Percentiles rank a stretch among this genome's conserved stretches.
These are phyloP conservation scores for Pyrus communis DNA, from an alignment of 306 rosid species.

Conservation along the genomic window DNA sequence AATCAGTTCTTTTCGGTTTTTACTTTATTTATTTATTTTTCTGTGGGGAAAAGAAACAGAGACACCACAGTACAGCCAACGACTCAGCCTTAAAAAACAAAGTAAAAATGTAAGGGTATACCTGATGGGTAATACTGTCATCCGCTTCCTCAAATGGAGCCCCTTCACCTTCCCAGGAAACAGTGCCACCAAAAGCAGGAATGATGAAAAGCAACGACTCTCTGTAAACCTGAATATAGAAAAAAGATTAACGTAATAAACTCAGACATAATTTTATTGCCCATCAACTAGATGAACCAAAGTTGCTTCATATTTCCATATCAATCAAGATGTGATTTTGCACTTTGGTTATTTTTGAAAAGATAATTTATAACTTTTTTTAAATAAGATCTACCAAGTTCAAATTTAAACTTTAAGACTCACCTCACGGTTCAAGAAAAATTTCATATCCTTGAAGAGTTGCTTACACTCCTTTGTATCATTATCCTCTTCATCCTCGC, in stretches of 20 bases:
- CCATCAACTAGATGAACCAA: neutral
- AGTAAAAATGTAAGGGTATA: conserved; percentile 2
- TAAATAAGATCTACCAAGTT: neutral
- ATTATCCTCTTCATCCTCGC: conserved; percentile 62
- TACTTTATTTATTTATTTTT: neutral
- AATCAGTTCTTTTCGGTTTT: neutral
- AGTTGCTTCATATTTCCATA: too few relatives aligned
- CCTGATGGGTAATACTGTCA: conserved; percentile 81
- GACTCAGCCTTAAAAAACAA: neutral
- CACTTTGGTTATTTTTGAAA: neutral
- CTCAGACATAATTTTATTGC: neutral
- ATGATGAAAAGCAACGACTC: conserved; percentile 79
- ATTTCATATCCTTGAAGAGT: conserved; percentile 68
- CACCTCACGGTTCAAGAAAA: conserved; percentile 94
- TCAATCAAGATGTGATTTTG: neutral
- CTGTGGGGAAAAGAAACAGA: neutral
- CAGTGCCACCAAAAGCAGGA: conserved; percentile 89
- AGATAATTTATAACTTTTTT: neutral
- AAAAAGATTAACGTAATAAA: neutral
- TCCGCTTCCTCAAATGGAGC: conserved; percentile 78
- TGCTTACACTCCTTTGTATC: conserved; percentile 67
- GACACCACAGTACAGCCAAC: neutral
- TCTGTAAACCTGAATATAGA: conserved; percentile 60
- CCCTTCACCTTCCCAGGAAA: conserved; percentile 91
- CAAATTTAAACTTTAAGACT: conserved; percentile 1